phyloP scores from a whole-genome alignment of 345 rosid genomes.

The Euphorbia pulcherrima region DNA sequence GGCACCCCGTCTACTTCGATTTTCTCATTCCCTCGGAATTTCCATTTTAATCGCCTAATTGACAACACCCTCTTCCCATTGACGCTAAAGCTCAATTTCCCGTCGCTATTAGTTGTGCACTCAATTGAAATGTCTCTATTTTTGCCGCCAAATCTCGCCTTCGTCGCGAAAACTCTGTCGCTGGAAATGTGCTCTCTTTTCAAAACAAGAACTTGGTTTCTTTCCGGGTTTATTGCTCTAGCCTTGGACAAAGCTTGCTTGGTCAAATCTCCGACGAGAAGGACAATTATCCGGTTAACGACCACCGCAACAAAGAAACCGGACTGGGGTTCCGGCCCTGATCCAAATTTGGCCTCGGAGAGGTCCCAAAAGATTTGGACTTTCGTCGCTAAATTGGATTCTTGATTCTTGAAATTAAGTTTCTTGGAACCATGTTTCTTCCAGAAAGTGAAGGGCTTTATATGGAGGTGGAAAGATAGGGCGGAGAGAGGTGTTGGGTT shows the following conservation, averaged over 20 bases:
- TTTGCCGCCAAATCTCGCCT: slow-evolving; percentile 71
- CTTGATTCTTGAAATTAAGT: slow-evolving; percentile 19
- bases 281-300: slow-evolving; percentile 58
- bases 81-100: slow-evolving; percentile 52
- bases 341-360: slow-evolving; percentile 65
- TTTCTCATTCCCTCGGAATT: slow-evolving; percentile 83
- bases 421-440: slow-evolving; percentile 65
- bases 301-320: slow-evolving; percentile 77
- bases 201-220: slow-evolving; percentile 49
- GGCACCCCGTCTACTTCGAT: slow-evolving; percentile 67
- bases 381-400: slow-evolving; percentile 16
- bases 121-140: slow-evolving; percentile 63
- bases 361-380: slow-evolving; percentile 76
- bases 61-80: slow-evolving; percentile 56
- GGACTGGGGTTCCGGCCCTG: slow-evolving; percentile 76
- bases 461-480: slow-evolving; percentile 60
- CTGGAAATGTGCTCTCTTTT: slow-evolving; percentile 81
- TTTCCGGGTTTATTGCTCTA: slow-evolving; percentile 30
- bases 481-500: slow-evolving; percentile 43
- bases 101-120: slow-evolving; percentile 56
- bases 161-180: slow-evolving; percentile 54
- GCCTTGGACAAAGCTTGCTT: slow-evolving; percentile 58
- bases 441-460: slow-evolving; percentile 77
- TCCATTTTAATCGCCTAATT: slow-evolving; percentile 80
- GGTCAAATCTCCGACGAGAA: slow-evolving; percentile 67